These are phyloP conservation scores for Daedalea quercina DNA, from an alignment of 768 basidiomycete species.

Conservation along the genomic window DNA sequence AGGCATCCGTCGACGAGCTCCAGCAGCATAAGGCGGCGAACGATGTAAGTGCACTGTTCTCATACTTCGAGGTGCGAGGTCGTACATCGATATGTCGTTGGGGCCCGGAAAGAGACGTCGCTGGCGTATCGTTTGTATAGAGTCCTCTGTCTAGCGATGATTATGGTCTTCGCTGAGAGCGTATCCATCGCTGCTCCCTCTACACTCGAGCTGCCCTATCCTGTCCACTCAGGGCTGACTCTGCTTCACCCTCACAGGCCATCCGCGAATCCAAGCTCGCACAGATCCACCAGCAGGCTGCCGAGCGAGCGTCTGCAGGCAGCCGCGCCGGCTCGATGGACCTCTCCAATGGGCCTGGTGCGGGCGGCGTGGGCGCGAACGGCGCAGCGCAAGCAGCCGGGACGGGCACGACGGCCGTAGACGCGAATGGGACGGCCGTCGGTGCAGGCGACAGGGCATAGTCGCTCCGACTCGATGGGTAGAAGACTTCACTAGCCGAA, in stretches of 20 bases:
- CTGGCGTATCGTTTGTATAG: too few species aligned
- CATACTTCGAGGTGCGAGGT: neutral
- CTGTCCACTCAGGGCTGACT: too few species aligned
- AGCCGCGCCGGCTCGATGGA: neutral
- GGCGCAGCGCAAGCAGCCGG: neutral
- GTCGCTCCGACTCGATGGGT: too few species aligned
- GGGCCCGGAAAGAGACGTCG: too few species aligned
- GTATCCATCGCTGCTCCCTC: neutral
- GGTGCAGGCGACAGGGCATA: too few species aligned
- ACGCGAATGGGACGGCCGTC: too few species aligned
- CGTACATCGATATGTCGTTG: too few species aligned
- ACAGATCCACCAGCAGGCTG: slow-evolving; percentile 19
- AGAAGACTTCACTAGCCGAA: too few species aligned
- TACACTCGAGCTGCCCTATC: too few species aligned
- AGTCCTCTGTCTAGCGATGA: neutral
- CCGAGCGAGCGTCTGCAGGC: neutral
- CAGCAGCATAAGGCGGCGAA: slow-evolving; percentile 22
- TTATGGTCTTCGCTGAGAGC: neutral
- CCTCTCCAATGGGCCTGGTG: neutral
- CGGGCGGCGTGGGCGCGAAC: neutral
- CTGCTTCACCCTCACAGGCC: slow-evolving; percentile 10
- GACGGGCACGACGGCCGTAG: neutral
- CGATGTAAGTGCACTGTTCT: slow-evolving; percentile 18
- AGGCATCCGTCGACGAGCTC: slow-evolving; percentile 17
- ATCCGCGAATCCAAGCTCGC: slow-evolving; percentile 19